phyloP scores from a whole-genome alignment of 495 filamentous ascomycete species.

The Polyplosphaeria fusca region DNA sequence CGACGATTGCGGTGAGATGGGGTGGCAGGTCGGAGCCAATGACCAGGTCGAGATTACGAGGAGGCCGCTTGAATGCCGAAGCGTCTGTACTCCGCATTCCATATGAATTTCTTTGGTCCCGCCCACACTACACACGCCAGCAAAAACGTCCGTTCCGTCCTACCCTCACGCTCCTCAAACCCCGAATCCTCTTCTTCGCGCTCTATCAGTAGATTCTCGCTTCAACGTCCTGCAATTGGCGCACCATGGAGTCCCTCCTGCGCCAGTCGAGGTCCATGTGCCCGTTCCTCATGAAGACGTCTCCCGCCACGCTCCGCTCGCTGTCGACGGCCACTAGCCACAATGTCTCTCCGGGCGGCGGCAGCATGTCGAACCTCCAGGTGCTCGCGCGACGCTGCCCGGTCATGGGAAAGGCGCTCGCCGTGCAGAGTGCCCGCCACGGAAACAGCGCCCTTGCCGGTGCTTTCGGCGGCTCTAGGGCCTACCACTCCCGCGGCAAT shows the following conservation, averaged over 20 bases:
- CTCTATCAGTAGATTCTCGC: neutral
- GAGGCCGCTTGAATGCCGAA: too few relatives aligned
- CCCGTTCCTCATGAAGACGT: constrained; percentile 93
- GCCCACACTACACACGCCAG: too few relatives aligned
- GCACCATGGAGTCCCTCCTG: constrained; percentile 82
- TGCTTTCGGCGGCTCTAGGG: constrained; percentile 44
- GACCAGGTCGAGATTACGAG: too few relatives aligned
- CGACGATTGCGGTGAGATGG: too few relatives aligned
- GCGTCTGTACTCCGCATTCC: too few relatives aligned
- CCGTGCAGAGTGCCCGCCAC: constrained; percentile 72
- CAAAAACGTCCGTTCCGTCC: too few relatives aligned
- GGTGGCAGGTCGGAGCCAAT: too few relatives aligned
- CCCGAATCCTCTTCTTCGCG: neutral
- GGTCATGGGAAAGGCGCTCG: constrained; percentile 96
- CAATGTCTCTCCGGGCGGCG: constrained; percentile 69
- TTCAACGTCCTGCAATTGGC: neutral
- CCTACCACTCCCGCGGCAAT: constrained; percentile 50
- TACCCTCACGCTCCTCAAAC: neutral
- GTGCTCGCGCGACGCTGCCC: constrained; percentile 92
- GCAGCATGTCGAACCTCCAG: constrained; percentile 96
- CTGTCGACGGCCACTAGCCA: constrained; percentile 70
- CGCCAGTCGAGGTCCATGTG: constrained; percentile 93
- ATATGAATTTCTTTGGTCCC: too few relatives aligned
- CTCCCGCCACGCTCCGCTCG: constrained; percentile 81
- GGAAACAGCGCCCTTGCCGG: constrained; percentile 44